Base-by-base conservation (phyloP, 108 stramenopile species). In the Tribonema minus region DNA sequence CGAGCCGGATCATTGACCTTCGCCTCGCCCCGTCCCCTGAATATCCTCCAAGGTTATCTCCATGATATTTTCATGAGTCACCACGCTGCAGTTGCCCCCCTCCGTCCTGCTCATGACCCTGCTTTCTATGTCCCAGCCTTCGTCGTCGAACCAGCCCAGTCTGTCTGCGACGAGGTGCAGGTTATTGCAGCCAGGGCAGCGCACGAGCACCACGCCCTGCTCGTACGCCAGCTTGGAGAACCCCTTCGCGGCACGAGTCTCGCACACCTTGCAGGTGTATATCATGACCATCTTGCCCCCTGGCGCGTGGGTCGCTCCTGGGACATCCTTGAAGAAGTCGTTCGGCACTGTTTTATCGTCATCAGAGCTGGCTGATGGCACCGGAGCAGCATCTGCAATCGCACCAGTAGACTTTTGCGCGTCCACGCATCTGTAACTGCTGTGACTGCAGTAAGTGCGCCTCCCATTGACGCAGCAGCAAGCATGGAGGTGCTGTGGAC, bases 91-190 rank as follows among this genome's bases (percentile, higher is more conserved):
- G 4, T 72, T 34, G 61, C 33, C 26, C 1, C 74, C 82, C 25
- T 80, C 71, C 26, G 67, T 82, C 7, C 70, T 58, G 26, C 71
- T 33, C 9, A 84, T 71, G 30, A 78, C 63, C 71, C 46, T 54
- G 20, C 81, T 84, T 32, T 85, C 71, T 28, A 85, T 76, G 70
- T 85, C 83, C 85, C 85, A 85, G 12, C 83, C 83, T 20, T 76
- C 72, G 15, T 85, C 83, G n/a, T 84, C 83, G 38, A 84, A 81
- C 68, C 69, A 80, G 36, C 79, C 96, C 32, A 99, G 81, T 32
- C 92, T 76, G 82, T 99, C 98, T 0, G 98, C 96, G 72, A 99
- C 95, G 58, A 99, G 85, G 87, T 99, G 98, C 28, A 89, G 64
- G 73, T 94, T 95, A 61, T 91, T 41, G 81, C 96, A 99, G 15